Conservation (phyloP, 1,284 basidiomycete genomes). For the Bjerkandera adusta region DNA sequence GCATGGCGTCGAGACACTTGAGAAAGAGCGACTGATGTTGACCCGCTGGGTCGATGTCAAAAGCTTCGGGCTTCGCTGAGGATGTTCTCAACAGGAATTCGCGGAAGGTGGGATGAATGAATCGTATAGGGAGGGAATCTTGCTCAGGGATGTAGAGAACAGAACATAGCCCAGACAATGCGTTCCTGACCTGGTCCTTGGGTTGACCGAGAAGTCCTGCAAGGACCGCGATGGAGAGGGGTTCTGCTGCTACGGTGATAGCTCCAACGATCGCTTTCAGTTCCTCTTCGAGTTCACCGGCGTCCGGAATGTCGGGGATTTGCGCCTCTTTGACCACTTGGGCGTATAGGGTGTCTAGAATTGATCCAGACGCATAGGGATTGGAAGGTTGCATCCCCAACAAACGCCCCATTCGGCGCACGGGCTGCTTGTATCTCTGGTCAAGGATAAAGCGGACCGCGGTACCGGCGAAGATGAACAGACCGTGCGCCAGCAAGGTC, state of each 20-base stretch:
- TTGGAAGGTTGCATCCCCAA: too few relatives aligned
- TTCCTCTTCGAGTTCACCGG: too few relatives aligned
- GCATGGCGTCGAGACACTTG: too few relatives aligned
- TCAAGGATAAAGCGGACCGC: slow-evolving; percentile 9
- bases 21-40: too few relatives aligned
- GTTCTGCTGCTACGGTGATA: background rate
- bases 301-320: too few relatives aligned
- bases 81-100: too few relatives aligned
- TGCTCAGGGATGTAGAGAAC: slow-evolving; percentile 12
- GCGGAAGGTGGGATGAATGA: slow-evolving; percentile 23
- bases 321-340: too few relatives aligned
- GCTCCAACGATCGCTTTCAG: background rate
- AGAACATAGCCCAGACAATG: slow-evolving; percentile 4
- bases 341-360: background rate
- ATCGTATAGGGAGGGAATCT: slow-evolving; percentile 9
- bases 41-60: too few relatives aligned
- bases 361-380: too few relatives aligned
- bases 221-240: background rate
- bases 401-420: background rate
- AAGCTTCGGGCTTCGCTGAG: too few relatives aligned
- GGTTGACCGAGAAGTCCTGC: background rate
- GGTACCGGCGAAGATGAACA: slow-evolving; percentile 1
- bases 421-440: background rate
- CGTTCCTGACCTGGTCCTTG: background rate
- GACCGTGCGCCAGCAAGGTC: background rate